phyloP scores from a whole-genome alignment of 1,284 basidiomycete genomes.

The Hypsizygus ulmarius region DNA sequence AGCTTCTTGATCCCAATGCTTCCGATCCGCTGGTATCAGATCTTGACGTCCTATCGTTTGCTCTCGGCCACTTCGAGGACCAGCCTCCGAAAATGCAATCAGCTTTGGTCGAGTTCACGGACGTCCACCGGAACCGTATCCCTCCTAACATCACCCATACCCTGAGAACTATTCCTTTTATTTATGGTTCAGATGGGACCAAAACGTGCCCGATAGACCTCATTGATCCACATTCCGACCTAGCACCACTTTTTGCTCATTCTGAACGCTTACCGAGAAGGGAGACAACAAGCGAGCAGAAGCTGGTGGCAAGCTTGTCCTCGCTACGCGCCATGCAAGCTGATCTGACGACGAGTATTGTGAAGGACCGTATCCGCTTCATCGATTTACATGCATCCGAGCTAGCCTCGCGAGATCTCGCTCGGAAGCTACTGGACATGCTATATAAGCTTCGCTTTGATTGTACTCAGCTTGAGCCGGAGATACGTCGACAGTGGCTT shows the following conservation, averaged over 20 bases:
- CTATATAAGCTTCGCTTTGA: conserved; percentile 23
- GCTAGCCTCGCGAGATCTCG: conserved; percentile 9
- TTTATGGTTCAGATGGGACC: conserved; percentile 25
- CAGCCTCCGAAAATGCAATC: conserved; percentile 29
- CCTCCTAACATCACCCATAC: conserved; percentile 23
- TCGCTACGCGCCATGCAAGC: conserved; percentile 28
- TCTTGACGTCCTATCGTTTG: conserved; percentile 26
- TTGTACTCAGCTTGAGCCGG: conserved; percentile 19
- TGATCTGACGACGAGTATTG: conserved; percentile 28
- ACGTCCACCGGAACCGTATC: conserved; percentile 19
- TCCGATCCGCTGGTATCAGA: conserved; percentile 19
- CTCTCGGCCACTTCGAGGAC: conserved; percentile 25
- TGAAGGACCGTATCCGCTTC: conserved; percentile 30
- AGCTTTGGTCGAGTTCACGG: conserved; percentile 28
- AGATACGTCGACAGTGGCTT: conserved; percentile 27
- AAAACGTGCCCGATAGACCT: conserved; percentile 24
- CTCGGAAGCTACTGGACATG: conserved; percentile 21
- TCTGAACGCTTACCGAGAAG: conserved; percentile 18
- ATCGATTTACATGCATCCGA: conserved; percentile 23
- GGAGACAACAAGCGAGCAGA: conserved; percentile 1
- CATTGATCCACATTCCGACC: conserved; percentile 31
- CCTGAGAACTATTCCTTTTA: conserved; percentile 27
- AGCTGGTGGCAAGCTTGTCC: conserved; percentile 24
- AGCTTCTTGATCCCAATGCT: conserved; percentile 24
- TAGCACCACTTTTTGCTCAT: conserved; percentile 28